A percentile compares a stretch with the other conserved stretches of the same genome.
These are phyloP conservation scores for Castanopsis chinensis DNA, from an alignment of 306 rosid species.

Conservation along the genomic window DNA sequence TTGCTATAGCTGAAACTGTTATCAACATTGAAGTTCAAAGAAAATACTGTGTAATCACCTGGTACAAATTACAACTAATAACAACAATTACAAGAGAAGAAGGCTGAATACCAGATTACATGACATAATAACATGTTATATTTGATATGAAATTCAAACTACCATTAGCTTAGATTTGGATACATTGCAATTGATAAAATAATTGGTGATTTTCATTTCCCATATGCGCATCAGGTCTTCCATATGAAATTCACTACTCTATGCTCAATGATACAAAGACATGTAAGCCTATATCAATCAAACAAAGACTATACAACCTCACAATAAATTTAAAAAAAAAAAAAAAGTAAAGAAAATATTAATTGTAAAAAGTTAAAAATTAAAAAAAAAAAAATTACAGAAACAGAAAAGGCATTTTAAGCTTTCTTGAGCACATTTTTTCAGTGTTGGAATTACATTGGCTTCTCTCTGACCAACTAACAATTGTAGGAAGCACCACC, in stretches of 20 bases:
- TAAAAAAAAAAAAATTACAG: constrained; percentile 20
- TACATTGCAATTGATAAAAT: not conserved
- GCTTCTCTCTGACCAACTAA: constrained; percentile 23
- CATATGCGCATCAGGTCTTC: not conserved
- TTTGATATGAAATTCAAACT: too few relatives aligned
- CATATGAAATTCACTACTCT: not conserved
- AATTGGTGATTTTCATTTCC: not conserved
- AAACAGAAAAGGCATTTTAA: constrained; percentile 28
- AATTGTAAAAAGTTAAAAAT: not conserved
- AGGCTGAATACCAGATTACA: too few relatives aligned
- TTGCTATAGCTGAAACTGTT: too few relatives aligned
- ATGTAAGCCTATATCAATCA: not conserved
- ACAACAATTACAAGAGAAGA: too few relatives aligned
- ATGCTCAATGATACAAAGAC: not conserved
- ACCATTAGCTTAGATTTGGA: too few relatives aligned
- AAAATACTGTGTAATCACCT: too few relatives aligned
- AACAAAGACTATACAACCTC: not conserved
- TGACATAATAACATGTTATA: too few relatives aligned
- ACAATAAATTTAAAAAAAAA: not conserved
- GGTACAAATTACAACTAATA: too few relatives aligned
- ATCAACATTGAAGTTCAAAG: too few relatives aligned
- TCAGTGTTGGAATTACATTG: constrained; percentile 21
- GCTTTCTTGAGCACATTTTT: constrained; percentile 22
- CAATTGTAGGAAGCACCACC: constrained; percentile 38
- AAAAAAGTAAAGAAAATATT: not conserved